Conservation (phyloP, 164 flowering plant species). For the Umbellularia californica region DNA sequence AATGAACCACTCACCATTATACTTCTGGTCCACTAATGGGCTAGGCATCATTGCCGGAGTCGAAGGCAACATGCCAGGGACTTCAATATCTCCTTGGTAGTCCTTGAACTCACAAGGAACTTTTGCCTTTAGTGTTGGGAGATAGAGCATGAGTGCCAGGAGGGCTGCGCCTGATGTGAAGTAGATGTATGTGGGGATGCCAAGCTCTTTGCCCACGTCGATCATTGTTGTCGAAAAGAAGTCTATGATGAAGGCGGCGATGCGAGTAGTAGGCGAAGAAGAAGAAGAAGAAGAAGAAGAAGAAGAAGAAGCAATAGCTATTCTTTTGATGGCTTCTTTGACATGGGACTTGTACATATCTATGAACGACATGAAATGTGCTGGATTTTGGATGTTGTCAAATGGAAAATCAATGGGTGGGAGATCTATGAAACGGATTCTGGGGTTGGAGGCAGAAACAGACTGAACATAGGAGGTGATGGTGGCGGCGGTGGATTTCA, state of each 20-base stretch:
- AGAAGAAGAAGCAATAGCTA: not conserved
- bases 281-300: not conserved
- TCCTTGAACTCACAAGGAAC: conserved; percentile 13
- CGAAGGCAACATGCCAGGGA: conserved; percentile 23
- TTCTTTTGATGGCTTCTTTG: conserved; percentile 3
- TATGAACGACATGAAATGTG: conserved; percentile 2
- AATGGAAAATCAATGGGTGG: conserved; percentile 3
- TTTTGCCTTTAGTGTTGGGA: conserved; percentile 11
- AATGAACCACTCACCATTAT: not conserved
- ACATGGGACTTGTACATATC: conserved; percentile 11
- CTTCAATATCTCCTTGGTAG: not conserved
- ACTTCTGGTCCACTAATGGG: not conserved
- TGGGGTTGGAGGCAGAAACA: not conserved
- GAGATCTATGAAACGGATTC: conserved; percentile 8
- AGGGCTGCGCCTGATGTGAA: conserved; percentile 24
- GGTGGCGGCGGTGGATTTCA: not conserved
- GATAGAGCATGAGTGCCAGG: conserved; percentile 22
- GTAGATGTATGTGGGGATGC: conserved; percentile 32
- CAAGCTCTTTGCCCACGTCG: conserved; percentile 33
- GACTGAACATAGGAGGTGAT: not conserved
- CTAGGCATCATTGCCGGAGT: conserved; percentile 16
- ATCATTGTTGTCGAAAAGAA: conserved; percentile 29
- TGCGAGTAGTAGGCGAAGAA: not conserved
- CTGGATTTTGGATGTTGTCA: not conserved
- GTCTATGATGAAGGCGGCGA: conserved; percentile 17